Evolutionary conservation across 2,329 filamentous ascomycete genomes (phyloP), one percentile per base, ranked within the genome.

Genomic region (Falciphora oryzae): DNA sequence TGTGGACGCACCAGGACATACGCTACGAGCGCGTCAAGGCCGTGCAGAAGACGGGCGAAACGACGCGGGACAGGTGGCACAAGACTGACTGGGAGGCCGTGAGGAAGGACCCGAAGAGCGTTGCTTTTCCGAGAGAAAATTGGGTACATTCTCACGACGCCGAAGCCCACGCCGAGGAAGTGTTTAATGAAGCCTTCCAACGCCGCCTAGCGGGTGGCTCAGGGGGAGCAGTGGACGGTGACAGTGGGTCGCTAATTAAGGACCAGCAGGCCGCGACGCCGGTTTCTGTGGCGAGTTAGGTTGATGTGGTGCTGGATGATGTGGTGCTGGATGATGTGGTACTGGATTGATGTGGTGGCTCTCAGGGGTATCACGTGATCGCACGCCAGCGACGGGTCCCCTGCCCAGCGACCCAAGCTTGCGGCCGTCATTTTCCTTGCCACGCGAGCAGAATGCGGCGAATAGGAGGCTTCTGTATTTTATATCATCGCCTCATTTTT

Each of bases 71-170:
- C 66, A 78, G 77, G 74, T 85, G 82, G 82, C 83, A 85, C 68
- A 83, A 81, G 71, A 81, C 81, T 5, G 80, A 83, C 68, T 85
- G 80, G 80, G 74, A 71, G 28, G 79, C 78, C 65, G 80, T 82
- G 38, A 78, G 77, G 65, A 72, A 80, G 66, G 77, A 83, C 60
- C 80, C 81, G 0, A 73, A 77, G 65, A 78, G 76, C 53, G 80
- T 83, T 62, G 76, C 78, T 57, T 74, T 84, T 61, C 80, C 79
- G 8, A 75, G 81, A 3, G 80, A 83, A 65, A 79, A 81, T 63
- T 85, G 82, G 82, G 79, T 85, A 25, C 78, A 82, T 64, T 70
- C 75, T n/a, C 78, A 80, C 66, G 83, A 85, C 65, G 78, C 81
- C 0, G 82, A 85, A 73, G 74, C 73, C 65, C 71, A 79, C 27